These are phyloP conservation scores for Dillenia turbinata DNA, from an alignment of 164 flowering plant species.

Conservation along the genomic window DNA sequence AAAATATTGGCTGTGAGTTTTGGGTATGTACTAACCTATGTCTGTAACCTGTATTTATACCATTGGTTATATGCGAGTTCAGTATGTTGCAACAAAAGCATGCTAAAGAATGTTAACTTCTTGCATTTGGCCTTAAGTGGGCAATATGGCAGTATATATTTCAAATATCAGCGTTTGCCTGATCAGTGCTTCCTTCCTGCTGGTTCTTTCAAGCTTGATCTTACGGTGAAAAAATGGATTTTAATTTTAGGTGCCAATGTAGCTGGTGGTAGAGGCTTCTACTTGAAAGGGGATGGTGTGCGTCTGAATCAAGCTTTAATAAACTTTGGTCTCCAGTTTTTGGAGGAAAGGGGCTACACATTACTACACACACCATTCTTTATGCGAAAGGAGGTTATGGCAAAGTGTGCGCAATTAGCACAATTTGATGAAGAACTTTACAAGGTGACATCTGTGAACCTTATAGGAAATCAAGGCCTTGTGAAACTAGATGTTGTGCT, in stretches of 20 bases:
- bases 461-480: not conserved
- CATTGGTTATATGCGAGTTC: too few relatives aligned
- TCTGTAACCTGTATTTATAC: too few relatives aligned
- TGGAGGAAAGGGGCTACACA: constrained; percentile 57
- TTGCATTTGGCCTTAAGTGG: too few relatives aligned
- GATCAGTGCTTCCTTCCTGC: too few relatives aligned
- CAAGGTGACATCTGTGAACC: constrained; percentile 50
- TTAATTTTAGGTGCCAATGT: constrained; percentile 59
- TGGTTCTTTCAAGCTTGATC: too few relatives aligned
- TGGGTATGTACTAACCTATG: too few relatives aligned
- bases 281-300: constrained; percentile 84
- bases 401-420: constrained; percentile 93
- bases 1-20: too few relatives aligned
- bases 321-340: constrained; percentile 68
- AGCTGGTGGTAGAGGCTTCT: constrained; percentile 96
- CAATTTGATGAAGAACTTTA: constrained; percentile 99
- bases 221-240: too few relatives aligned
- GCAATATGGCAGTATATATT: too few relatives aligned
- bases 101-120: too few relatives aligned
- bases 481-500: not conserved
- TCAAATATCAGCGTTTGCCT: too few relatives aligned
- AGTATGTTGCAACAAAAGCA: too few relatives aligned
- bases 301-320: constrained; percentile 90
- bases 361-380: constrained; percentile 86
- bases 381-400: constrained; percentile 94